Conservation (phyloP, 495 filamentous ascomycete species). For the Penicillium soppii region DNA sequence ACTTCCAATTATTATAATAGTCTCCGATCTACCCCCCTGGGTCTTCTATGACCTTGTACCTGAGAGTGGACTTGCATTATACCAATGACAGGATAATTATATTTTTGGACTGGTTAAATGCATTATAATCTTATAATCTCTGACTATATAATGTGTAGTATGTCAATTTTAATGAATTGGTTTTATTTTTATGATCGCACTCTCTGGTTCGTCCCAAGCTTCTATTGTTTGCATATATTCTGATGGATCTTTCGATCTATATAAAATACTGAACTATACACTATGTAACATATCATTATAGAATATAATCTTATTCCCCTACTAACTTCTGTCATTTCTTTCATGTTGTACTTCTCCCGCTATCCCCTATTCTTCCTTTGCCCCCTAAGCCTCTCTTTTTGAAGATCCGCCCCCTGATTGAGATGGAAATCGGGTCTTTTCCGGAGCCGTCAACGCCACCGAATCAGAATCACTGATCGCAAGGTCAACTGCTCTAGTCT, state of each 20-base stretch:
- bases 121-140: too few relatives aligned
- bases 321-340: too few relatives aligned
- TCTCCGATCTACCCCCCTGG: neutral
- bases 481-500: neutral
- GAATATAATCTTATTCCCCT: too few relatives aligned
- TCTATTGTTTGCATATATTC: neutral
- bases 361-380: neutral
- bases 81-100: neutral
- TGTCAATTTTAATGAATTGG: too few relatives aligned
- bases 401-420: constrained; percentile 5
- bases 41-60: too few relatives aligned
- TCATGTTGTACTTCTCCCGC: neutral
- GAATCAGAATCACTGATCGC: constrained; percentile 6
- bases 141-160: too few relatives aligned
- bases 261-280: too few relatives aligned
- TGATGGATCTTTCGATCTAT: neutral
- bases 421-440: constrained; percentile 1
- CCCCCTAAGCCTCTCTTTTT: neutral
- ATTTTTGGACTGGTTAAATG: too few relatives aligned
- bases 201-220: neutral
- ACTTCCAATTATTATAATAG: too few relatives aligned
- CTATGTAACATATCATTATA: too few relatives aligned
- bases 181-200: neutral
- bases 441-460: neutral
- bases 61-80: neutral